Conservation (phyloP, 352 stramenopile genomes). For the Thalassiosira sp. region DNA sequence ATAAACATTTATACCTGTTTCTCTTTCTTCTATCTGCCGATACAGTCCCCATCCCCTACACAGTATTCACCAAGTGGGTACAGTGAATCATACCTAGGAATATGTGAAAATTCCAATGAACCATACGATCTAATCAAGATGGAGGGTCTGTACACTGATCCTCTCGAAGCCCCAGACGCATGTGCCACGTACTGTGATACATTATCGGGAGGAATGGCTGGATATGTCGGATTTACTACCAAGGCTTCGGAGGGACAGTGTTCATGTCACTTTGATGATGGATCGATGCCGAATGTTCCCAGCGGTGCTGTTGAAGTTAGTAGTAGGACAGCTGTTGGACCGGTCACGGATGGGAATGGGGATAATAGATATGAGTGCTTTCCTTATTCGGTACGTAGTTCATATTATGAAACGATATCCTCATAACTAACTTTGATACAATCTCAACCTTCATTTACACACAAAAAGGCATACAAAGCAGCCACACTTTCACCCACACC, state of each 20-base stretch:
- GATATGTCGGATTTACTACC: slow-evolving; percentile 1
- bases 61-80: too few relatives aligned
- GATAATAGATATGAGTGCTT: neutral
- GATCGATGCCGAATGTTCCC: neutral
- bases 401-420: neutral
- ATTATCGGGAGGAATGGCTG: neutral
- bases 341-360: neutral
- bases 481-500: too few relatives aligned
- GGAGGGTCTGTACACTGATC: too few relatives aligned
- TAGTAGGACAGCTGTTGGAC: neutral
- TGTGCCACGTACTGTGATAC: neutral
- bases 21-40: too few relatives aligned
- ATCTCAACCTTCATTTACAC: too few relatives aligned
- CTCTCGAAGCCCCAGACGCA: too few relatives aligned
- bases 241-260: neutral
- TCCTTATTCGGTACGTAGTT: slow-evolving; percentile 2
- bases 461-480: too few relatives aligned
- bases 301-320: neutral
- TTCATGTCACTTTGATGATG: neutral
- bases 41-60: too few relatives aligned
- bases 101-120: too few relatives aligned
- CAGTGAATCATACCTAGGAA: too few relatives aligned
- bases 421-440: neutral
- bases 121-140: too few relatives aligned
- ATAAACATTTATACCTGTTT: too few relatives aligned